Conservation (phyloP, 306 rosid species). For the Arachis hypogaea region DNA sequence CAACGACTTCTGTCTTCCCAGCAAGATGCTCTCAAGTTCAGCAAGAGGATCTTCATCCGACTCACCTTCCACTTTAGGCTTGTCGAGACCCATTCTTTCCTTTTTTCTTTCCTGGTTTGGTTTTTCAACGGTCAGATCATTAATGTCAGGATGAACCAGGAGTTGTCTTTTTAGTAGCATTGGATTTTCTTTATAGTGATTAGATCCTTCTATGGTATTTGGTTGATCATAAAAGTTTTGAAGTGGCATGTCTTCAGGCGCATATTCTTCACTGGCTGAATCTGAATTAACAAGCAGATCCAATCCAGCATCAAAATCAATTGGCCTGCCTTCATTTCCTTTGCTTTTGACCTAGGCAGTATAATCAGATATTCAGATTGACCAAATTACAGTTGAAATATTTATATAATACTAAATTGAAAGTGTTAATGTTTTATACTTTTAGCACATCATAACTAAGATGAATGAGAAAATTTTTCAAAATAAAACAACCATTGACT, state of each 20-base stretch:
- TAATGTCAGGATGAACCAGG: neutral
- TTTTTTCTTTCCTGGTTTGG: slow-evolving; percentile 28
- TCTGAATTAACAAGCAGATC: neutral
- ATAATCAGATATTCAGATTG: too few relatives aligned
- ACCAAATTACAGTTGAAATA: too few relatives aligned
- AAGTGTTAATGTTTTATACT: too few relatives aligned
- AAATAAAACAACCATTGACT: too few relatives aligned
- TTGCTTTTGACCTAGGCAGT: neutral
- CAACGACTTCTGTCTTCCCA: slow-evolving; percentile 6
- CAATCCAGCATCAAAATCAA: neutral
- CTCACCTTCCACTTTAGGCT: slow-evolving; percentile 8
- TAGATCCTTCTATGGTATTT: neutral
- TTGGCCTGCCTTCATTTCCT: neutral
- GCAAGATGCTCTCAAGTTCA: slow-evolving; percentile 33
- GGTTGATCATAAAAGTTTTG: neutral
- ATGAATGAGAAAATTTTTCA: too few relatives aligned
- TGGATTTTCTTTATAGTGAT: neutral
- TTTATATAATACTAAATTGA: too few relatives aligned
- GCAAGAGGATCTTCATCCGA: slow-evolving; percentile 28
- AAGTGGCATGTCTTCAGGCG: neutral
- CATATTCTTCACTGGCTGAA: neutral
- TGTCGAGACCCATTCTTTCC: neutral
- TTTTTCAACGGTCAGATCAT: slow-evolving; percentile 19
- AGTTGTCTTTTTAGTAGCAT: slow-evolving; percentile 15
- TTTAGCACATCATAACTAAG: too few relatives aligned